Conservation (phyloP, 2,329 filamentous ascomycete genomes). For the Fusarium incarnatum region DNA sequence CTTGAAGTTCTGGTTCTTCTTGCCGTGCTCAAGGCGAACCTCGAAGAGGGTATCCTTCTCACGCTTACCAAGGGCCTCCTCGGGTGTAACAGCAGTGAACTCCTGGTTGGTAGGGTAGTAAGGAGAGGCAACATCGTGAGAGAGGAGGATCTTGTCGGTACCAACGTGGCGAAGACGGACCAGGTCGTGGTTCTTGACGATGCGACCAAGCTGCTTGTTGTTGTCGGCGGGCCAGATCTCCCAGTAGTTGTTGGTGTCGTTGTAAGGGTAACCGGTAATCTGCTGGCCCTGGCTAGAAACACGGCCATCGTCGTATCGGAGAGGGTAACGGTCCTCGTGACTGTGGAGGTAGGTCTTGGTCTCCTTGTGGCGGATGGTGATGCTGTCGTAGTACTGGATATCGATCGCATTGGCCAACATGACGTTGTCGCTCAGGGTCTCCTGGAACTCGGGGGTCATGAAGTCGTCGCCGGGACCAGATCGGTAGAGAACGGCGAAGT, state of each 20-base stretch:
- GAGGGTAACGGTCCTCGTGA: conserved; percentile 86
- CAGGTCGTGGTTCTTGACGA: conserved; percentile 84
- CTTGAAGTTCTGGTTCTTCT: conserved; percentile 85
- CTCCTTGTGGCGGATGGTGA: conserved; percentile 94
- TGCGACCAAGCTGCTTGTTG: conserved; percentile 67
- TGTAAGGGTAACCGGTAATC: conserved; percentile 97
- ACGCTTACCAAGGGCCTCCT: conserved; percentile 78
- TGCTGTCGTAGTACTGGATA: conserved; percentile 89
- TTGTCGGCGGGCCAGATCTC: conserved; percentile 82
- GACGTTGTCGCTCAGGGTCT: conserved; percentile 92
- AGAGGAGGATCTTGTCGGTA: conserved; percentile 87
- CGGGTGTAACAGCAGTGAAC: conserved; percentile 84
- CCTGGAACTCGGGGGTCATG: conserved; percentile 98
- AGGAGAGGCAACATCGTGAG: conserved; percentile 96
- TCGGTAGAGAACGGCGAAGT: conserved; percentile 87
- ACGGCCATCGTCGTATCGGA: conserved; percentile 96
- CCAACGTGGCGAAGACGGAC: conserved; percentile 87
- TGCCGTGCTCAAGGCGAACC: conserved; percentile 88
- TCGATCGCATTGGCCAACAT: conserved; percentile 89
- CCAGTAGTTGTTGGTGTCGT: conserved; percentile 99
- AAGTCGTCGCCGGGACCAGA: conserved; percentile 98
- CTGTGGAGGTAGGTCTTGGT: conserved; percentile 97
- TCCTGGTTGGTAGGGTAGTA: conserved; percentile 98
- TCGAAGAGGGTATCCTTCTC: conserved; percentile 94
- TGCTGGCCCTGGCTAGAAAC: conserved; percentile 98